Conservation (phyloP, 768 basidiomycete species). For the Lactarius sp. region DNA sequence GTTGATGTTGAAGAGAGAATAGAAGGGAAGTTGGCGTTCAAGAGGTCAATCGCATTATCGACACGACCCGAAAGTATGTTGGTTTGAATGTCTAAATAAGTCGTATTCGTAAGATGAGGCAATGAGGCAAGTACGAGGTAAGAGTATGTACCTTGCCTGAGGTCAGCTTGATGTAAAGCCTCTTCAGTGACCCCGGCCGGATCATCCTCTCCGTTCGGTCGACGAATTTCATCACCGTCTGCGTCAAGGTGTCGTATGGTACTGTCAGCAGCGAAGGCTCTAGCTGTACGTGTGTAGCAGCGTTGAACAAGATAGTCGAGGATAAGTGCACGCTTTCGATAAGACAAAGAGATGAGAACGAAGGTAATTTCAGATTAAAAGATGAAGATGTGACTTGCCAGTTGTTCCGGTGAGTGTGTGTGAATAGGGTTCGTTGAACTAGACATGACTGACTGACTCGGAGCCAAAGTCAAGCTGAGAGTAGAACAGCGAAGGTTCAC, state of each 20-base stretch:
- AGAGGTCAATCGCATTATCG: slow-evolving; percentile 57
- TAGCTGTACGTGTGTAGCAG: slow-evolving; percentile 66
- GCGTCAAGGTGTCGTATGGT: slow-evolving; percentile 57
- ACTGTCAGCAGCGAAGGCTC: slow-evolving; percentile 61
- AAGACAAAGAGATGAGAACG: background rate
- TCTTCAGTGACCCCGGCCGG: slow-evolving; percentile 22
- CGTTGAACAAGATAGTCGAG: slow-evolving; percentile 74
- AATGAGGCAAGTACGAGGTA: background rate
- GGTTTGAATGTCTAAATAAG: slow-evolving; percentile 56
- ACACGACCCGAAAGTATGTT: slow-evolving; percentile 74
- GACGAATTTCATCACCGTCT: slow-evolving; percentile 62
- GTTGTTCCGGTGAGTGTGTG: slow-evolving; percentile 3
- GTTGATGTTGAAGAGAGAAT: slow-evolving; percentile 43
- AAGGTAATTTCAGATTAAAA: background rate
- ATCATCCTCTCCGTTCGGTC: slow-evolving; percentile 27
- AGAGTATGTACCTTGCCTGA: slow-evolving; percentile 14
- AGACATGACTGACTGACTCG: slow-evolving; percentile 5
- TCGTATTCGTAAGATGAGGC: background rate
- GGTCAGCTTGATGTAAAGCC: slow-evolving; percentile 14
- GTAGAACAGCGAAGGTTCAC: background rate
- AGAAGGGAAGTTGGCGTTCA: slow-evolving; percentile 70
- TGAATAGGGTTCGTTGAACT: background rate
- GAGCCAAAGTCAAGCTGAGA: background rate
- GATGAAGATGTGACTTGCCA: slow-evolving; percentile 7
- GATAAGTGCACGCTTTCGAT: slow-evolving; percentile 56